Evolutionary conservation across 1,284 basidiomycete genomes (phyloP).

Genomic region (Apiotrichum gracile): DNA sequence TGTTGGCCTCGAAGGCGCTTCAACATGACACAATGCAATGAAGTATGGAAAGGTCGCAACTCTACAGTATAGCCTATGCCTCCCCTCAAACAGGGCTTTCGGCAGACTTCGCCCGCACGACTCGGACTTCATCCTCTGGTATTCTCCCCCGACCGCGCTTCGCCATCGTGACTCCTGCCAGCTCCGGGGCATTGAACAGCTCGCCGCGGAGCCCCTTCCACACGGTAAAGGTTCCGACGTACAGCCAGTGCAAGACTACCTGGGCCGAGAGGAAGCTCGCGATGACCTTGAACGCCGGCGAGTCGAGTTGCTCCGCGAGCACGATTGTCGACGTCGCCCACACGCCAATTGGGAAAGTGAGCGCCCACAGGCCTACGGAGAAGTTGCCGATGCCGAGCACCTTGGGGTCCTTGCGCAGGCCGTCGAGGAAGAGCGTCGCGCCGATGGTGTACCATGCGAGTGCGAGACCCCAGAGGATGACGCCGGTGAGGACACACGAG

Average conservation of each 20-base stretch:
- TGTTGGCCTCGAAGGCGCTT: no score
- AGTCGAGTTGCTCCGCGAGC: conserved; percentile 54
- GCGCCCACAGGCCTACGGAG: conserved; percentile 39
- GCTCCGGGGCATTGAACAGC: conserved; percentile 51
- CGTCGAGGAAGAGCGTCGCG: conserved; percentile 29
- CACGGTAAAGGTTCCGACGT: conserved; percentile 51
- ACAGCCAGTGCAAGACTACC: conserved; percentile 57
- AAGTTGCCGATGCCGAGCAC: conserved; percentile 24
- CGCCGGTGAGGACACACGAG: conserved; percentile 29
- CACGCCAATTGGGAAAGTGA: conserved; percentile 52
- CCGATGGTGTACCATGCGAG: conserved; percentile 48
- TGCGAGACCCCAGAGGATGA: conserved; percentile 50
- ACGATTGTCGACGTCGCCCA: conserved; percentile 61
- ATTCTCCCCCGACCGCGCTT: no score
- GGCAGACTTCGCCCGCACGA: no score
- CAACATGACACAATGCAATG: no score
- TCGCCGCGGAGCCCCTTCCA: conserved; percentile 45
- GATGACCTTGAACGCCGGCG: conserved; percentile 52
- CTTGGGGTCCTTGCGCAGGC: conserved; percentile 8
- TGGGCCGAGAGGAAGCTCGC: conserved; percentile 55
- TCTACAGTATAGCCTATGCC: no score
- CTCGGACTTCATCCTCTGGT: no score
- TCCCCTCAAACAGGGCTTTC: no score
- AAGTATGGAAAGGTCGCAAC: no score
- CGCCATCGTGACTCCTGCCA: no score